phyloP scores from a whole-genome alignment of 106 monocot species.

The Agapanthus africanus region DNA sequence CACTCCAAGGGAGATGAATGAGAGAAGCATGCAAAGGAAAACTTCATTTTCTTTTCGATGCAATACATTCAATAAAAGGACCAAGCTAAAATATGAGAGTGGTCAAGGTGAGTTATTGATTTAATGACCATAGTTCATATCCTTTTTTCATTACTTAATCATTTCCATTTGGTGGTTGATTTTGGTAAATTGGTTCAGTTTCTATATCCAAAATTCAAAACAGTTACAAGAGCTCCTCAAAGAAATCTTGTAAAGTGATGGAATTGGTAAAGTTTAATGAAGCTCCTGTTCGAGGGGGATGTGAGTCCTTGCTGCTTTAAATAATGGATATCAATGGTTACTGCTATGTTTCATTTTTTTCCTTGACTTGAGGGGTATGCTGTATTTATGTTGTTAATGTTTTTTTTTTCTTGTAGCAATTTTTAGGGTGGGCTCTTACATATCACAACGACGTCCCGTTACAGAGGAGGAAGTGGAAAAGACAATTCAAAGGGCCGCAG shows the following conservation, averaged over 20 bases:
- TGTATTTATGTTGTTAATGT: background rate
- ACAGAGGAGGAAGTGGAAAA: constrained; percentile 42
- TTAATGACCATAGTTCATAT: no score
- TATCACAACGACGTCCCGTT: constrained; percentile 50
- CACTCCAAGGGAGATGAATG: background rate
- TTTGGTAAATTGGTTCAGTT: background rate
- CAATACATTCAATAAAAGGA: background rate
- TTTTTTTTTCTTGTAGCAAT: constrained; percentile 13
- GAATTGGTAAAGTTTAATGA: constrained; percentile 7
- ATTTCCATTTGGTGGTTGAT: background rate
- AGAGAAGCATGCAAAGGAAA: background rate
- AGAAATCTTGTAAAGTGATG: background rate
- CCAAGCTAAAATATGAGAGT: background rate
- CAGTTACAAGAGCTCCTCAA: background rate
- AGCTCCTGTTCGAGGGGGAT: background rate
- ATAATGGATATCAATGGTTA: background rate
- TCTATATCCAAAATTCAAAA: background rate
- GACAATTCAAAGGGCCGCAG: constrained; percentile 30
- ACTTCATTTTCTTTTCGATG: constrained; percentile 3
- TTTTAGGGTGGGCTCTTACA: constrained; percentile 12
- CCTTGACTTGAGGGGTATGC: background rate
- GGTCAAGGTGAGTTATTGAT: background rate
- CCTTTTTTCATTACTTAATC: background rate
- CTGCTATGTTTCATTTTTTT: background rate
- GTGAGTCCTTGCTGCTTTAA: constrained; percentile 5